Percentiles rank a stretch among this genome's conserved stretches.
Evolutionary conservation across 495 filamentous ascomycete species (phyloP).

Genomic region (Xylaria scruposa): DNA sequence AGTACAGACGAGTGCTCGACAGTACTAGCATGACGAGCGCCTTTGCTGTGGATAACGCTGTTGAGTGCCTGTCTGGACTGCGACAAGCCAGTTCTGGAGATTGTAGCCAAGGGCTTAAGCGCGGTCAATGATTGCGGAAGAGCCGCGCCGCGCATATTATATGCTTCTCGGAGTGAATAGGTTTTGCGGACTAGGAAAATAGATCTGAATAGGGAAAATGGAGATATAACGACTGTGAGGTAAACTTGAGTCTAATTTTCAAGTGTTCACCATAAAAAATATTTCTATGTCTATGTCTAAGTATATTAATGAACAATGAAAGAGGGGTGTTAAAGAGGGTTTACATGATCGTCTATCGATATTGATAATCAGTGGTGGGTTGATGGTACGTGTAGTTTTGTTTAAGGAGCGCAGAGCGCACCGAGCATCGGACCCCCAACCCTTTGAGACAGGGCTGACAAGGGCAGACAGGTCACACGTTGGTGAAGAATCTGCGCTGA

Average conservation of each 20-base stretch:
- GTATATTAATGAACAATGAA: conserved; percentile 3
- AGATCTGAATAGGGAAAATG: neutral
- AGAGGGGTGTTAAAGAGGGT: conserved; percentile 9
- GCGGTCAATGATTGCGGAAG: conserved; percentile 24
- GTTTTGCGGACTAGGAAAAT: conserved; percentile 5
- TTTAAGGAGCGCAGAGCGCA: neutral
- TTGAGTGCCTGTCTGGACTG: conserved; percentile 19
- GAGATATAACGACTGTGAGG: neutral
- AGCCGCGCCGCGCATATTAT: conserved; percentile 29
- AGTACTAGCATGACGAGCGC: conserved; percentile 26
- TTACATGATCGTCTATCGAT: conserved; percentile 7
- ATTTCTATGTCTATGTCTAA: conserved; percentile 16
- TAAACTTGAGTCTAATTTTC: neutral
- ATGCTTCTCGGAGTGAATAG: neutral
- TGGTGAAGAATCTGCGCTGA: conserved; percentile 23
- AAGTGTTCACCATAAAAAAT: neutral
- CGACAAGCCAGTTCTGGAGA: conserved; percentile 19
- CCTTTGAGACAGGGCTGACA: conserved; percentile 16
- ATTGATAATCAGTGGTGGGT: conserved; percentile 3
- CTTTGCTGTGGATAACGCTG: neutral
- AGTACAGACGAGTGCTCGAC: conserved; percentile 28
- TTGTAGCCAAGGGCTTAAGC: conserved; percentile 23
- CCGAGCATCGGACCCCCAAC: conserved; percentile 21
- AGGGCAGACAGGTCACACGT: conserved; percentile 14
- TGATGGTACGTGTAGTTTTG: neutral